A percentile compares a stretch with the other conserved stretches of the same genome.
These are phyloP conservation scores for Diospyros lotus DNA, from an alignment of 148 eudicot species.

Conservation along the genomic window DNA sequence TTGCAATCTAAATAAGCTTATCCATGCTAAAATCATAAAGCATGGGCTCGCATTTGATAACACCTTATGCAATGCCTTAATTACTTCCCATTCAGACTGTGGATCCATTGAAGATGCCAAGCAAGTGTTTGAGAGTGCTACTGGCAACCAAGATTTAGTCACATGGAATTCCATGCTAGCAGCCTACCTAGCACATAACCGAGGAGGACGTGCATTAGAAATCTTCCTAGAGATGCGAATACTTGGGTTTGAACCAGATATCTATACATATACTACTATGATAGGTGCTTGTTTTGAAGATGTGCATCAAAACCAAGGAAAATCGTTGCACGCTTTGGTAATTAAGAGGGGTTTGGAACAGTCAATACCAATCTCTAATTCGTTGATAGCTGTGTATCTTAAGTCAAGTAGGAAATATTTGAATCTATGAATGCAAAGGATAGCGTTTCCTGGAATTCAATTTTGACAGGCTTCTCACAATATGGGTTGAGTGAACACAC, in stretches of 20 bases:
- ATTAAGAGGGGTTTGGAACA: constrained; percentile 54
- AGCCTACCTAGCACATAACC: constrained; percentile 45
- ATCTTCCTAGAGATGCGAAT: constrained; percentile 47
- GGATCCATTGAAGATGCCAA: constrained; percentile 47
- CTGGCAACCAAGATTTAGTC: constrained; percentile 39
- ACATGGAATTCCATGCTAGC: constrained; percentile 73
- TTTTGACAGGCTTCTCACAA: constrained; percentile 61
- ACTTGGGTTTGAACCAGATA: constrained; percentile 46
- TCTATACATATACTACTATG: constrained; percentile 51
- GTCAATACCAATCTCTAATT: constrained; percentile 46
- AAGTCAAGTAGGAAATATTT: constrained; percentile 29
- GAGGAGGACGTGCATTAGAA: constrained; percentile 33
- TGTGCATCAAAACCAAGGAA: constrained; percentile 29
- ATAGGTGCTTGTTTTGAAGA: constrained; percentile 52
- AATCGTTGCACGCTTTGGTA: constrained; percentile 49
- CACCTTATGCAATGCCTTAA: constrained; percentile 49
- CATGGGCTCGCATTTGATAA: constrained; percentile 42
- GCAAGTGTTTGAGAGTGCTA: constrained; percentile 35
- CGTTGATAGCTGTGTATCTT: constrained; percentile 58
- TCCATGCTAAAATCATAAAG: constrained; percentile 51
- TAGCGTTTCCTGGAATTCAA: constrained; percentile 63
- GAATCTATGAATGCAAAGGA: constrained; percentile 40
- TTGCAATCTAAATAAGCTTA: constrained; percentile 34
- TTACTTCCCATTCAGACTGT: constrained; percentile 53
- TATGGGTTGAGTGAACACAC: constrained; percentile 56